Evolutionary conservation across 2,329 filamentous ascomycete species (phyloP).

Genomic region (Claviceps sp.): DNA sequence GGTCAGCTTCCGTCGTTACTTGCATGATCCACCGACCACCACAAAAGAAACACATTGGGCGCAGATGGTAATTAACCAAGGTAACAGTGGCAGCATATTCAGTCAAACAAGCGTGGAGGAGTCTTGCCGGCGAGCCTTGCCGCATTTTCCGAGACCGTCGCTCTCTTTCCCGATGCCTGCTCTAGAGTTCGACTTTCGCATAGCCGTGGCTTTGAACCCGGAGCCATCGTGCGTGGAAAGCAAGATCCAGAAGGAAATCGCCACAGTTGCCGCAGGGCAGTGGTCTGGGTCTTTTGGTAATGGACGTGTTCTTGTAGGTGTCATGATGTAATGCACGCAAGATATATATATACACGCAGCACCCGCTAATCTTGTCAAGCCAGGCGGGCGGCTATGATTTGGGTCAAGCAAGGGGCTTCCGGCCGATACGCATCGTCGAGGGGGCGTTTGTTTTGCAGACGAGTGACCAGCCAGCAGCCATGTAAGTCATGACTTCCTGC

Average conservation of each 20-base stretch:
- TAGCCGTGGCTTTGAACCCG: conserved; percentile 32
- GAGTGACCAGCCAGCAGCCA: conserved; percentile 31
- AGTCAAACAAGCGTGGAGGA: conserved; percentile 22
- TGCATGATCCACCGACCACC: not conserved
- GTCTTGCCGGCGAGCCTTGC: conserved; percentile 23
- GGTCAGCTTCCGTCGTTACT: not conserved
- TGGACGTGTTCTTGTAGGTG: conserved; percentile 31
- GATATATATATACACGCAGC: too few species aligned
- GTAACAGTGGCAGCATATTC: conserved; percentile 3
- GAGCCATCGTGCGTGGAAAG: conserved; percentile 29
- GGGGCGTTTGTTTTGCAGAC: conserved; percentile 37
- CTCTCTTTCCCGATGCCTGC: conserved; percentile 31
- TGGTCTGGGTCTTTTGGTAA: conserved; percentile 37
- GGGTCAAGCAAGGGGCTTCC: conserved; percentile 26
- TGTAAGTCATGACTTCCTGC: conserved; percentile 15
- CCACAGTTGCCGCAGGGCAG: conserved; percentile 31
- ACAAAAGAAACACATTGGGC: too few species aligned
- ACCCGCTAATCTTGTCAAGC: not conserved
- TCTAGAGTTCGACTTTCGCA: conserved; percentile 36
- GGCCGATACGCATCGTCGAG: conserved; percentile 30
- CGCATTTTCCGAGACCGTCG: conserved; percentile 28
- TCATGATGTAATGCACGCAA: not conserved
- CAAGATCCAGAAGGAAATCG: conserved; percentile 33
- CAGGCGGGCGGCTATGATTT: conserved; percentile 30
- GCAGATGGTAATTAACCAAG: not conserved